Percentiles rank a stretch among this genome's conserved stretches.
phyloP scores from a whole-genome alignment of 2,329 filamentous ascomycete genomes.

The Xylariaceae sp. region DNA sequence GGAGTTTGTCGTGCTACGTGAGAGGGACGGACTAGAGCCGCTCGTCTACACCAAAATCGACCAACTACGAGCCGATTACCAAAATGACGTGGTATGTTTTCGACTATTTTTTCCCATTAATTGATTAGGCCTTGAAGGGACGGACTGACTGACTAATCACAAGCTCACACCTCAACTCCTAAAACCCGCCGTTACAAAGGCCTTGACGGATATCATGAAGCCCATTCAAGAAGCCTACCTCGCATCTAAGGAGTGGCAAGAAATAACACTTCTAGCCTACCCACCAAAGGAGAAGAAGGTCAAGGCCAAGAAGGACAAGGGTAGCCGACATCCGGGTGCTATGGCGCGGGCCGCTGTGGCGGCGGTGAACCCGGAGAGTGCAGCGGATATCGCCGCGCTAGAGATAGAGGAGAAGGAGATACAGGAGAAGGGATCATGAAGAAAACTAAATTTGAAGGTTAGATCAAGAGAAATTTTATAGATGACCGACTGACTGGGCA shows the following conservation, averaged over 20 bases:
- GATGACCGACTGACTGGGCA: too few relatives aligned
- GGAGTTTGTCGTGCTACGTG: constrained; percentile 65
- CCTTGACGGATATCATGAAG: constrained; percentile 67
- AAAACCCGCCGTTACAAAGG: constrained; percentile 77
- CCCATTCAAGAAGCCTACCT: constrained; percentile 75
- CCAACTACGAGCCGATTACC: constrained; percentile 75
- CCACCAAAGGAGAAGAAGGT: constrained; percentile 74
- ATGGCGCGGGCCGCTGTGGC: too few relatives aligned
- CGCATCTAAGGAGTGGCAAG: constrained; percentile 73
- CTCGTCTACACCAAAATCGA: constrained; percentile 75
- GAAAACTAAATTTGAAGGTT: too few relatives aligned
- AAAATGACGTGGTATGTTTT: constrained; percentile 64
- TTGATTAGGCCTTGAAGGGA: background rate
- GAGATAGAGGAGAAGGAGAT: too few relatives aligned
- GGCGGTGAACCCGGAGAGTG: background rate
- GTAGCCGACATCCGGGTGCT: too few relatives aligned
- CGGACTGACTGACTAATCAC: constrained; percentile 17
- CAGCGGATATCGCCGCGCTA: constrained; percentile 7
- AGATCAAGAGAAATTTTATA: too few relatives aligned
- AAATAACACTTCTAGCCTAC: constrained; percentile 74
- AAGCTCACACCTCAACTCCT: constrained; percentile 79
- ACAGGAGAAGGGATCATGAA: too few relatives aligned
- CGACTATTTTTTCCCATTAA: background rate
- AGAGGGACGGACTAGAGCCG: constrained; percentile 63
- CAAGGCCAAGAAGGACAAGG: constrained; percentile 75